phyloP scores from a whole-genome alignment of 176 grass and related monocot genomes.

The Phoenix dactylifera region DNA sequence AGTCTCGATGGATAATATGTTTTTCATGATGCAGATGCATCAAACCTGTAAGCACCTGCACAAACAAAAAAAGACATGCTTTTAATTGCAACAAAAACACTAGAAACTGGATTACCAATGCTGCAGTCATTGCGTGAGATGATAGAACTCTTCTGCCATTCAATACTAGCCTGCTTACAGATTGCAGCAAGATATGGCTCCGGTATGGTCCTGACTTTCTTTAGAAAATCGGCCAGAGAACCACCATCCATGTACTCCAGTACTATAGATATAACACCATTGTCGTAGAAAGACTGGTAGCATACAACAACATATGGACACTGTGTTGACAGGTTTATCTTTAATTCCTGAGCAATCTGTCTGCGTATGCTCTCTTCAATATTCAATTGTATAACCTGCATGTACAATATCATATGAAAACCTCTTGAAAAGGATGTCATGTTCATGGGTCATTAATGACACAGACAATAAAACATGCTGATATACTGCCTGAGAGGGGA shows the following conservation, averaged over 20 bases:
- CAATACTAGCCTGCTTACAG: conserved; percentile 86
- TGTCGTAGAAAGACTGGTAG: conserved; percentile 89
- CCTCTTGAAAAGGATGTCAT: background rate
- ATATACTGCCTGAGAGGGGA: background rate
- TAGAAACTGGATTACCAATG: no score
- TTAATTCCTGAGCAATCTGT: conserved; percentile 81
- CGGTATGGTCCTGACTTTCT: conserved; percentile 69
- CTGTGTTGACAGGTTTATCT: conserved; percentile 72
- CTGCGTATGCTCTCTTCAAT: conserved; percentile 61
- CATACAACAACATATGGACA: conserved; percentile 62
- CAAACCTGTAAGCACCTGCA: conserved; percentile 72
- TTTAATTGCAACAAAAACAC: no score
- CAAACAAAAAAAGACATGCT: conserved; percentile 4
- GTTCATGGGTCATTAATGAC: background rate
- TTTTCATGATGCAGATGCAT: conserved; percentile 78
- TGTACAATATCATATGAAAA: background rate
- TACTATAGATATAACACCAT: conserved; percentile 82
- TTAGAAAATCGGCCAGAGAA: conserved; percentile 73
- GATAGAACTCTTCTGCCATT: conserved; percentile 7
- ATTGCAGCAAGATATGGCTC: conserved; percentile 90
- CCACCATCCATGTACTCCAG: conserved; percentile 98
- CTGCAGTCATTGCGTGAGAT: no score
- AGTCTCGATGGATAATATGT: conserved; percentile 74
- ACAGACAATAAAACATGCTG: background rate
- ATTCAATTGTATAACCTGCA: conserved; percentile 87